Evolutionary conservation across 2,329 filamentous ascomycete species (phyloP).

Genomic region (Alternaria triticina): DNA sequence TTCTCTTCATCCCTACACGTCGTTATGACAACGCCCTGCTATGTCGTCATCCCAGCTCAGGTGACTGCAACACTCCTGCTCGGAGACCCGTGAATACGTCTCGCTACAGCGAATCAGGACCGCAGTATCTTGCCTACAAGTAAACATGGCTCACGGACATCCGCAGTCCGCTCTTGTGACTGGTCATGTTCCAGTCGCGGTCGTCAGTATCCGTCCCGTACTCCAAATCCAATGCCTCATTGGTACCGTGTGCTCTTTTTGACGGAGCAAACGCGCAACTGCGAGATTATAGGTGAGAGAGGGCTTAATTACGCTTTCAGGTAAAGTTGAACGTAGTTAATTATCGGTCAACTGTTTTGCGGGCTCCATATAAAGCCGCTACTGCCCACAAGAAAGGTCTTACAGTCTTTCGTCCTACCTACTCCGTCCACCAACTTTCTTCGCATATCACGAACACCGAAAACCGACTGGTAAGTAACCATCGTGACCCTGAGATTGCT

Average conservation of each 20-base stretch:
- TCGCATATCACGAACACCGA: neutral
- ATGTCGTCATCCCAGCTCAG: neutral
- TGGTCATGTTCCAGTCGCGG: neutral
- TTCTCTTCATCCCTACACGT: neutral
- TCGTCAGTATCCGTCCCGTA: neutral
- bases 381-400: neutral
- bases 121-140: neutral
- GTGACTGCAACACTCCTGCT: neutral
- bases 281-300: conserved; percentile 2
- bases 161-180: neutral
- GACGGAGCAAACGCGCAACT: neutral
- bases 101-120: neutral
- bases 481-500: neutral
- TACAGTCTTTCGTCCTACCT: neutral
- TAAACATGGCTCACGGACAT: neutral
- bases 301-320: neutral
- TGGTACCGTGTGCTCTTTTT: neutral
- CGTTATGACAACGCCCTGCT: neutral
- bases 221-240: neutral
- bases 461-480: neutral
- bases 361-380: neutral
- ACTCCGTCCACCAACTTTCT: neutral
- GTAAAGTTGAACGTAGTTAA: conserved; percentile 4
- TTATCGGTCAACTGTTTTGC: neutral
- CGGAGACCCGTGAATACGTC: neutral